Base-by-base conservation (phyloP, 1,139 yeast genomes). In the Debaryomycetaceae sp. region DNA sequence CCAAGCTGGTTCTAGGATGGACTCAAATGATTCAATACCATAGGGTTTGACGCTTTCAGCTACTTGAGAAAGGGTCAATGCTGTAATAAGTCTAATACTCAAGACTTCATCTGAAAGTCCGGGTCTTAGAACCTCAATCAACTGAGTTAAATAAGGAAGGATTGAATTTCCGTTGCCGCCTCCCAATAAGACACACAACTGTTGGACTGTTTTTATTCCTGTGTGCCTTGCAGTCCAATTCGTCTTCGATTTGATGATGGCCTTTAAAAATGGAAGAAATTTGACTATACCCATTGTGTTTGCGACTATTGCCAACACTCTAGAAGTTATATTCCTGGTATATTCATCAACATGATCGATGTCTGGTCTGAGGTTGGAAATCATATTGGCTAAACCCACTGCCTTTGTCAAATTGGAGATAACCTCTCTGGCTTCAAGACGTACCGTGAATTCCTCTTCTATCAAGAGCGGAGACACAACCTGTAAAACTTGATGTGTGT, bases 41-140 rank as follows among this genome's bases (percentile, higher is more conserved):
- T 86, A 89, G 0, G 99, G 99, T 22, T 80, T 74, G 1, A 91
- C 81, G n/a, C 87, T 85, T 41, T 88, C 95, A 0, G 98, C 98
- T 34, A 93, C 63, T 6, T 85, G 80, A 0, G 95, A 72, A 1
- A 91, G 56, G 0, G 97, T 83, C 33, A 76, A 66, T 0, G 96
- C 96, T 0, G 96, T 74, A 7, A 83, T 75, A 4, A 79, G 78
- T 43, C 95, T 69, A 0, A 89, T 87, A 45, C 80, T 82, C 14
- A 80, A 60, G 44, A 83, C 81, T 43, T 86, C 90, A 60, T 91
- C 98, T 0, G 72, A 67, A n/a, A 93, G 59, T 0, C 85, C 80
- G 1, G 78, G 78, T 1, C 70, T 65, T 23, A 89, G 65, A 45
- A 90, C 81, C 3, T 68, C 80, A 2, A 89, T 82, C 13, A 93